Conservation (phyloP, 805 yeast species). For the Saccharomyces paradoxus region DNA sequence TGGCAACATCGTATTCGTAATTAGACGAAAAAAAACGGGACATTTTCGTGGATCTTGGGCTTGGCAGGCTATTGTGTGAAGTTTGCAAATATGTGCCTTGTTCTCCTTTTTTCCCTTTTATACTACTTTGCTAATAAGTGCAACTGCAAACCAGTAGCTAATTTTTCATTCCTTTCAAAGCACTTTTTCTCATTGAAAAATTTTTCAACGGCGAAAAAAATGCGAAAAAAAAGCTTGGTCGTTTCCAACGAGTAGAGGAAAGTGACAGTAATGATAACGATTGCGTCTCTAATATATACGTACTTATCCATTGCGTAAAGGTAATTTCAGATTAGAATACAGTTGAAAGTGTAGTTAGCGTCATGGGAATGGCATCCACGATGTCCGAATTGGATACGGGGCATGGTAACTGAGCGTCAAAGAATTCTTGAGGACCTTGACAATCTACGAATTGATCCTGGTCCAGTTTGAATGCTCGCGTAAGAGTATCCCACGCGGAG, state of each 20-base stretch:
- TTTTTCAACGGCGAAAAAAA: neutral
- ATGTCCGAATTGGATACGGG: conserved; percentile 38
- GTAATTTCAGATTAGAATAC: neutral
- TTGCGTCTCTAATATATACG: neutral
- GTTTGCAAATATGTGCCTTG: neutral
- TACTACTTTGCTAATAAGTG: neutral
- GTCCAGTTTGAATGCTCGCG: neutral
- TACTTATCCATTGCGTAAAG: neutral
- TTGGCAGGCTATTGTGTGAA: neutral
- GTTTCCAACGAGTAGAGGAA: neutral
- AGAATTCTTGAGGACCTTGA: conserved; percentile 49
- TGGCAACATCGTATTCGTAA: conserved; percentile 37
- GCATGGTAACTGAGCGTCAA: conserved; percentile 53
- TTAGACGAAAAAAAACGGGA: conserved; percentile 81
- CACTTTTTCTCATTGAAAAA: neutral
- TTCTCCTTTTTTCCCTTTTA: neutral
- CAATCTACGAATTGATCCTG: conserved; percentile 44
- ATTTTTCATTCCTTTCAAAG: neutral
- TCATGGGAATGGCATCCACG: neutral
- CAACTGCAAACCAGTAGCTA: neutral
- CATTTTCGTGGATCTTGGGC: conserved; percentile 31
- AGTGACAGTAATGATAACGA: neutral
- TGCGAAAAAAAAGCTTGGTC: neutral
- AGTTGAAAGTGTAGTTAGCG: neutral
- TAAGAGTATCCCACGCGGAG: neutral